Evolutionary conservation across 2,329 filamentous ascomycete genomes (phyloP).

Genomic region (Rhynchosporium secalis): DNA sequence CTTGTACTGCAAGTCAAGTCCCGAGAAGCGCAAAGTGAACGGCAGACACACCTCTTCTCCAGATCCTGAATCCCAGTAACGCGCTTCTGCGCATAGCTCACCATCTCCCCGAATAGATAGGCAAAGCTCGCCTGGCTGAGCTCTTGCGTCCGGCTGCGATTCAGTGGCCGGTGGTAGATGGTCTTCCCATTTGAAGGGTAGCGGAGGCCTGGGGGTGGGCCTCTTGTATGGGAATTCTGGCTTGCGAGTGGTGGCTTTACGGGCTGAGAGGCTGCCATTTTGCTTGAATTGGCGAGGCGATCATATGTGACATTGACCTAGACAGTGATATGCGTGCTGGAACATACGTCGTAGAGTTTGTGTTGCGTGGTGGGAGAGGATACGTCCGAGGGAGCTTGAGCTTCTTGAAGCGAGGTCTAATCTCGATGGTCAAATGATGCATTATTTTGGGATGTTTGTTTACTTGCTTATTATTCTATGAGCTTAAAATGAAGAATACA

Average conservation of each 20-base stretch:
- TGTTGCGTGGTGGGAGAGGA: background rate
- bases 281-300: slow-evolving; percentile 18
- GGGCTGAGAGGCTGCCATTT: slow-evolving; percentile 40
- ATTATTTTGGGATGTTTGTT: slow-evolving; percentile 2
- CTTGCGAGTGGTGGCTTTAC: slow-evolving; percentile 33
- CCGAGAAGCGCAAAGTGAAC: background rate
- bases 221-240: slow-evolving; percentile 30
- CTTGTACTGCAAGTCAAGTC: background rate
- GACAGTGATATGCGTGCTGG: background rate
- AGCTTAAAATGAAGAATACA: background rate
- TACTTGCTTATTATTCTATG: background rate
- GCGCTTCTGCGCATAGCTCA: slow-evolving; percentile 85
- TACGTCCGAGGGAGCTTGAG: background rate
- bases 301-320: slow-evolving; percentile 19
- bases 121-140: slow-evolving; percentile 92
- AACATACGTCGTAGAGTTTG: slow-evolving; percentile 19
- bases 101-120: slow-evolving; percentile 95
- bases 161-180: slow-evolving; percentile 94
- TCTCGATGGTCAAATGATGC: slow-evolving; percentile 3
- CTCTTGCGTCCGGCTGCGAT: slow-evolving; percentile 84
- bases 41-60: slow-evolving; percentile 70
- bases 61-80: slow-evolving; percentile 93
- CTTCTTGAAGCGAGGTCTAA: slow-evolving; percentile 17
- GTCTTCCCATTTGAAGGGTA: slow-evolving; percentile 93
- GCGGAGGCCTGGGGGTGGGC: slow-evolving; percentile 63